Conservation (phyloP, 805 yeast species). For the Yarrowia divulgata region DNA sequence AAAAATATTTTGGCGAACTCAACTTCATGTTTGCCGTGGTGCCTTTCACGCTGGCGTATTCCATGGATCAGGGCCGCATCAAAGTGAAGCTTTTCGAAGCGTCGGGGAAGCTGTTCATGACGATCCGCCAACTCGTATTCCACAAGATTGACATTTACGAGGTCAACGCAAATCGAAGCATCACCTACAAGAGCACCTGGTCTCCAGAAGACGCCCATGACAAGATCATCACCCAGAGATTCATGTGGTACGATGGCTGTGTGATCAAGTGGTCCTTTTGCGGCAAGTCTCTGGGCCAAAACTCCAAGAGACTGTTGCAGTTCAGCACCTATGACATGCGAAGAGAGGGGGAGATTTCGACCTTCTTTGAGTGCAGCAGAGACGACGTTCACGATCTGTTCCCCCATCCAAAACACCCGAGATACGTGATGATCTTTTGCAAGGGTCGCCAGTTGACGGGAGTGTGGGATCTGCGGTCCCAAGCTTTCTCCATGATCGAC, state of each 20-base stretch:
- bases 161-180: background rate
- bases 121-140: slow-evolving; percentile 22
- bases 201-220: slow-evolving; percentile 6
- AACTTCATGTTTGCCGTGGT: background rate
- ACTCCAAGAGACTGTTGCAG: slow-evolving; percentile 1
- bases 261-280: slow-evolving; percentile 23
- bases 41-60: slow-evolving; percentile 5
- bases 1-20: slow-evolving; percentile 26
- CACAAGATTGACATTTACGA: slow-evolving; percentile 22
- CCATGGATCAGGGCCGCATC: slow-evolving; percentile 26
- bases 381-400: slow-evolving; percentile 22
- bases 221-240: slow-evolving; percentile 12
- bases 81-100: slow-evolving; percentile 29
- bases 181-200: slow-evolving; percentile 21
- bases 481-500: background rate
- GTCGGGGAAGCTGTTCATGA: slow-evolving; percentile 12
- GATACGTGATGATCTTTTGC: slow-evolving; percentile 14
- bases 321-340: slow-evolving; percentile 12
- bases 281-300: slow-evolving; percentile 13
- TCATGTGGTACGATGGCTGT: slow-evolving; percentile 30
- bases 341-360: slow-evolving; percentile 8
- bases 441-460: slow-evolving; percentile 6
- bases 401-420: slow-evolving; percentile 16
- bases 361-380: slow-evolving; percentile 5
- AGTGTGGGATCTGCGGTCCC: slow-evolving; percentile 3